Base-by-base conservation (phyloP, 306 rosid species). In the Geum urbanum region DNA sequence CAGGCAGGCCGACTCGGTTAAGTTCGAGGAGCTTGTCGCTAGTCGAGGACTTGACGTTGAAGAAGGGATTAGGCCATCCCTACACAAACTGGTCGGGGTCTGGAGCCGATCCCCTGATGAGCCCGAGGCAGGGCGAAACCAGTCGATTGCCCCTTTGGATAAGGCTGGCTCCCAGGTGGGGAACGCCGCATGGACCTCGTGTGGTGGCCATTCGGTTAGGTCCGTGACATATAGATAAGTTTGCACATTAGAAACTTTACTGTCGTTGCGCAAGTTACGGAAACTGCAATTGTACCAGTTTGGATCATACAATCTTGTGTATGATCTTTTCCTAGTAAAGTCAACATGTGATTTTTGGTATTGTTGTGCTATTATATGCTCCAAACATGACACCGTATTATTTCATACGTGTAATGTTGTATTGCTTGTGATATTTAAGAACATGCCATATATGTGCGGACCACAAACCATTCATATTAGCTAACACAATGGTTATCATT, bases 401-500 rank as follows among this genome's bases (percentile, higher is more conserved):
- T 8, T 66, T 49, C 71, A 15, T 35, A 66, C 16, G 40, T 49
- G 20, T 12, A 35, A 2, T 7, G 10, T 4, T 12, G 9, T 40
- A 16, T 15, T 35, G 1, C n/a, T 9, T 49, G 6, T 8, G 51
- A 50, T 49, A 8, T 27, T 32, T 13, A 9, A 35, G 40, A 67
- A 15, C 45, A 47, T 14, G 3, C 47, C 19, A 16, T 16, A 18
- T 35, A 6, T 2, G 18, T 70, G 71, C 22, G 19, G 37, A 57
- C 20, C 53, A 47, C 64, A 49, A 39, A 54, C 9, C 48, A 40
- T 32, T 41, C 37, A 32, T 45, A 7, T 69, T 19, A 40, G 63
- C 74, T 49, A 56, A 20, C 67, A 13, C 75, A 43, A 65, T 72
- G 69, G 35, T 64, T 70, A 74, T 61, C 73, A 59, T 82, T 79